A percentile compares a stretch with the other conserved stretches of the same genome.
These are phyloP conservation scores for Coniferiporia sulphurascens DNA, from an alignment of 1,284 basidiomycete species.

Conservation along the genomic window DNA sequence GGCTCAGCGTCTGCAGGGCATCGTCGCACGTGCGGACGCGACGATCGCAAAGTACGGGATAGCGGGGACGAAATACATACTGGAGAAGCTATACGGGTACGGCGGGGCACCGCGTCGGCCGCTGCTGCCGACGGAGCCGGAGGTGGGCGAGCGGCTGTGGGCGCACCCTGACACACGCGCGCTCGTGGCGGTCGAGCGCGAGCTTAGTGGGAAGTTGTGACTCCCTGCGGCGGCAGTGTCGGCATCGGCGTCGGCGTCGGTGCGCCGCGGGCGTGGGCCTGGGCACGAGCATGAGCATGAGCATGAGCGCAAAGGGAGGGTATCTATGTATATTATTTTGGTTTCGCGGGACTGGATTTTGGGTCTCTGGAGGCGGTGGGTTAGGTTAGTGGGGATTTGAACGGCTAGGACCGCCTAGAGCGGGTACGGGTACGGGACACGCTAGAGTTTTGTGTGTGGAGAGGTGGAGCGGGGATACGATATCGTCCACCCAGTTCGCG, in stretches of 20 bases:
- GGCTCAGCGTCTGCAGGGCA: slow-evolving; percentile 73
- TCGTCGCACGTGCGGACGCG: slow-evolving; percentile 75
- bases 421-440: too few species aligned
- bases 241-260: too few species aligned
- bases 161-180: slow-evolving; percentile 64
- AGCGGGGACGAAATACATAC: slow-evolving; percentile 76
- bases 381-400: too few species aligned
- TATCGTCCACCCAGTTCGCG: slow-evolving; percentile 38
- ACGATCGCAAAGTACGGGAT: slow-evolving; percentile 78
- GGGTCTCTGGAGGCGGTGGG: too few species aligned
- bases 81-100: slow-evolving; percentile 72
- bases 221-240: too few species aligned
- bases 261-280: too few species aligned
- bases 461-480: background rate
- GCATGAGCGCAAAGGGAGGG: too few species aligned
- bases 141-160: slow-evolving; percentile 56
- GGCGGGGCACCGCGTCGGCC: slow-evolving; percentile 74
- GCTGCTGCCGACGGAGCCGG: slow-evolving; percentile 57
- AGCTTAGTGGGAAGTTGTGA: slow-evolving; percentile 36
- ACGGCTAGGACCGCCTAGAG: too few species aligned
- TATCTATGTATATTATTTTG: too few species aligned
- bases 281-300: too few species aligned
- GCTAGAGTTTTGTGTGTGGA: too few species aligned
- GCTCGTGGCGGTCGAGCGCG: slow-evolving; percentile 61
- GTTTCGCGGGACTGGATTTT: too few species aligned